phyloP scores from a whole-genome alignment of 139 green algal species.

The Chlorella sp. region DNA sequence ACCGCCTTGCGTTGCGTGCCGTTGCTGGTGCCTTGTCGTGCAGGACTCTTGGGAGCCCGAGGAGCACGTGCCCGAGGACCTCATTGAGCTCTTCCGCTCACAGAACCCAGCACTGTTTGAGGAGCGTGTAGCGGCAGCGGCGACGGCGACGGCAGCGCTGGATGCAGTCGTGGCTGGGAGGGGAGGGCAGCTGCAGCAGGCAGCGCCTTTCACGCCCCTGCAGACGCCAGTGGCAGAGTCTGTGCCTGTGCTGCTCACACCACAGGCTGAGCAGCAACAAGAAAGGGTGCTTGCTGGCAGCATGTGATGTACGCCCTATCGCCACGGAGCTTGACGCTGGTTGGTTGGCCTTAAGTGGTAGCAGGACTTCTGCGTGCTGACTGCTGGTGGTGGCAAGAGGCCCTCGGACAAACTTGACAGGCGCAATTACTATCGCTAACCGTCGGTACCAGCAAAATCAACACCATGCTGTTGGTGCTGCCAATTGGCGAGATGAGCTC shows the following conservation, averaged over 20 bases:
- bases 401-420: too few species aligned
- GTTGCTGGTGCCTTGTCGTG: too few species aligned
- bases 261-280: neutral
- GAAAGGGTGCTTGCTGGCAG: neutral
- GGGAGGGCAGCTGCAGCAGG: neutral
- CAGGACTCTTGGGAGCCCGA: conserved; percentile 69
- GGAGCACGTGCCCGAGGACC: conserved; percentile 55
- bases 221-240: neutral
- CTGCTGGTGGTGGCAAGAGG: too few species aligned
- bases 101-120: conserved; percentile 36
- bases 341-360: too few species aligned
- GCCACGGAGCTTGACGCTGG: too few species aligned
- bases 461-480: too few species aligned
- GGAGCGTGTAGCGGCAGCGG: conserved; percentile 12
- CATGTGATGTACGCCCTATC: too few species aligned
- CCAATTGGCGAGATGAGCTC: too few species aligned
- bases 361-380: too few species aligned
- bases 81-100: conserved; percentile 54
- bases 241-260: neutral
- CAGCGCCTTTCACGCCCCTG: neutral
- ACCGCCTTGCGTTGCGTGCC: neutral
- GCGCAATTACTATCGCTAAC: too few species aligned
- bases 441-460: too few species aligned
- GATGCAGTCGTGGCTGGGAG: neutral
- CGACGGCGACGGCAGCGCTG: neutral